Evolutionary conservation across 2,329 filamentous ascomycete species (phyloP), one percentile per base, ranked within the genome.

Genomic region (Neofusicoccum laricinum): DNA sequence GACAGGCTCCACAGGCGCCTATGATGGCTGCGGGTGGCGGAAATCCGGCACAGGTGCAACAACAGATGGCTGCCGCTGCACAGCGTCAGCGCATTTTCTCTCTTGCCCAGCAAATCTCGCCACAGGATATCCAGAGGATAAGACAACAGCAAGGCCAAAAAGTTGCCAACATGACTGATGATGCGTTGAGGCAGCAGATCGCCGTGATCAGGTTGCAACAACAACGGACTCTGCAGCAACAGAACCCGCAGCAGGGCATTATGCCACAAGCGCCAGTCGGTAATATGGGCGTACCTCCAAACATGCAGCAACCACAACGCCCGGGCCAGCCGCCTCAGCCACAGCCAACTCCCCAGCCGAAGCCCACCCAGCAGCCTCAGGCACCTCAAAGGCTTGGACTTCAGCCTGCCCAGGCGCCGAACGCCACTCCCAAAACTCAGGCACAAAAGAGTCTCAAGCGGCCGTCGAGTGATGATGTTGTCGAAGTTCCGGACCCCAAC

Each of bases 381-480:
- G 63, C 66, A 49, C 69, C 69, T 38, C 72, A 46, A 10, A 17
- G 45, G 11, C 63, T 32, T 43, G 53, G 70, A 21, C 71, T 72
- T 25, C 68, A 70, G 5, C 67, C 68, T 11, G 63, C 65, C 4
- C 72, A 72, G 63, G 64, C 71, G 45, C 69, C 69, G 40, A 65
- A 69, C 25, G 55, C 68, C 21, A 71, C 55, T 12, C 63, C 66
- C 38, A 65, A 71, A 62, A 58, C 67, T 2, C 63, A 71, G n/a
- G 66, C 70, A 15, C 71, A 72, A 59, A 71, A 75, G 66, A 71
- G 72, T 21, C 65, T 72, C 17, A 78, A 78, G 68, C 71, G 76
- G 40, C 72, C 75, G 34, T 41, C 62, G 10, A 78, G 74, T 61
- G 79, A 81, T 21, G 80, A 82, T 67, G 70, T 76, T 14, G 67